These are phyloP conservation scores for Cenchrus americanus DNA, from an alignment of 176 grass and related monocot species.

Conservation along the genomic window DNA sequence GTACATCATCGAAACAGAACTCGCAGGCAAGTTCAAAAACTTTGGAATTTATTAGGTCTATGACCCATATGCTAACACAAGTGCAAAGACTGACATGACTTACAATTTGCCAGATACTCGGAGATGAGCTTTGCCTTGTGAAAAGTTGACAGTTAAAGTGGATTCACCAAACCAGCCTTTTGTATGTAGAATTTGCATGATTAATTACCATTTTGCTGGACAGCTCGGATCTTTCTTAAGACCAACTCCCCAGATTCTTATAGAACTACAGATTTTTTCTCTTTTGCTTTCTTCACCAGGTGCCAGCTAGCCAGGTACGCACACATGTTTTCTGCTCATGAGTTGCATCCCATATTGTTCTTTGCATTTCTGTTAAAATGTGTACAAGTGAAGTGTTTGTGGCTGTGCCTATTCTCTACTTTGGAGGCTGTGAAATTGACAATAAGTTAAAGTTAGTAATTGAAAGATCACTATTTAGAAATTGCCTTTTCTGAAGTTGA, in stretches of 20 bases:
- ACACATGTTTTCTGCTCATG: conserved; percentile 23
- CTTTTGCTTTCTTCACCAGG: too few relatives aligned
- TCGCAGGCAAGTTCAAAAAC: conserved; percentile 54
- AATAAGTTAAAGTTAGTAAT: not conserved
- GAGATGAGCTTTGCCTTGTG: conserved; percentile 81
- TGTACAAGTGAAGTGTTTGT: not conserved
- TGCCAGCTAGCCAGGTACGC: conserved; percentile 15
- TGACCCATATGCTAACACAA: conserved; percentile 5
- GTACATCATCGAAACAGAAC: conserved; percentile 61
- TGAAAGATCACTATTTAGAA: too few relatives aligned
- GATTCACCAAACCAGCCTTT: conserved; percentile 14
- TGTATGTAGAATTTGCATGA: conserved; percentile 32
- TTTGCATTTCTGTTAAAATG: not conserved
- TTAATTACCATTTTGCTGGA: conserved; percentile 28
- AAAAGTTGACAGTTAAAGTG: conserved; percentile 34
- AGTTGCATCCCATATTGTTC: not conserved
- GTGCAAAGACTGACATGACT: conserved; percentile 29
- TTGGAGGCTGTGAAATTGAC: not conserved
- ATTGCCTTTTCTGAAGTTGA: not conserved
- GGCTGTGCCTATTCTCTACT: too few relatives aligned
- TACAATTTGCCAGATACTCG: conserved; percentile 67
- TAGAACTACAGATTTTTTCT: not conserved
- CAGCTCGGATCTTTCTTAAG: conserved; percentile 35
- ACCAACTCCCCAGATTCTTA: not conserved
- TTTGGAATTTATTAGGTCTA: conserved; percentile 22